Base-by-base conservation (phyloP, 768 basidiomycete species). In the Panaeolus papilionaceus region DNA sequence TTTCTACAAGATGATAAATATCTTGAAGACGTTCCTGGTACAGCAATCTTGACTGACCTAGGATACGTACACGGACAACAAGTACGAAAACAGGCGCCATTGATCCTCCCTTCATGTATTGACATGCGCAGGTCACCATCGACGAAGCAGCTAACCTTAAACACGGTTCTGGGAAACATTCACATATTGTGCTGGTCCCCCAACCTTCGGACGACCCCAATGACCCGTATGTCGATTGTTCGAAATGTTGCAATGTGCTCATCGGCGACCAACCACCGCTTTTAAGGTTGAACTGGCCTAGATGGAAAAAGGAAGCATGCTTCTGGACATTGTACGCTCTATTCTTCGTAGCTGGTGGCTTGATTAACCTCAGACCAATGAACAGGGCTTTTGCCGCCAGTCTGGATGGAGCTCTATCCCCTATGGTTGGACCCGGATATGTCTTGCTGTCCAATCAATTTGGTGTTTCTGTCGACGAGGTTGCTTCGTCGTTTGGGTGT, bases 301-400 rank as follows among this genome's bases (percentile, higher is more conserved):
- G 72, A 63, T 83, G 82, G 82, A 81, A 79, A 73, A 83, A 83
- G 64, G 82, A 83, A 66, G 79, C 80, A 0, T 81, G 82, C 68
- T 83, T 84, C 70, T 83, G 82, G 81, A 80, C 82, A 11, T 69
- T 83, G 82, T 81, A 65, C 51, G 77, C 14, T 69, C 6, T 44
- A 12, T 20, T 49, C 28, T 38, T 28, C 11, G 6, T 8, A 18
- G 14, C 40, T 33, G 18, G 33, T 14, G 16, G 12, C 39, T 23
- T 37, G 5, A 16, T 51, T 23, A 62, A 4, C n/a, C 20, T 33
- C 26, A 3, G 26, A 3, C 33, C 11, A 23, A 51, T 67, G 38
- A 47, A n/a, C 54, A 82, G 81, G 40, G 79, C 78, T 11, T 82
- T 82, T 70, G 77, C 81, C 9, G 79, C 82, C 5, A 79, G 79